Evolutionary conservation across 2,329 filamentous ascomycete species (phyloP).

Genomic region (Aspergillus sp.): DNA sequence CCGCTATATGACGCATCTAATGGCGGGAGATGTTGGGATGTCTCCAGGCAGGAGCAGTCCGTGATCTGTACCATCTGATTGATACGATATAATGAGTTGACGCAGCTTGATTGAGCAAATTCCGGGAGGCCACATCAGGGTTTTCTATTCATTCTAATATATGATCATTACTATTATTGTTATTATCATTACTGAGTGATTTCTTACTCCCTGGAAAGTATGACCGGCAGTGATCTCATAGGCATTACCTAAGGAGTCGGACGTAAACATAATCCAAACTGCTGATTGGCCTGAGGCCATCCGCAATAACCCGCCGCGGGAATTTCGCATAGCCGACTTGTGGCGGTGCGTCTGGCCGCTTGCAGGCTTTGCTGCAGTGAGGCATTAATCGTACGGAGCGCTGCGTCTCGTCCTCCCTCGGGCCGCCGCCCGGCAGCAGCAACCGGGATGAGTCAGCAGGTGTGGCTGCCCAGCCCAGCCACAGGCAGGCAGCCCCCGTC

Average conservation of each 20-base stretch:
- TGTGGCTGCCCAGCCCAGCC: conserved; percentile 17
- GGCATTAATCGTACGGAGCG: not conserved
- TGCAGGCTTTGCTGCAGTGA: not conserved
- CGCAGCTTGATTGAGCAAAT: not conserved
- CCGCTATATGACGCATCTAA: too few relatives aligned
- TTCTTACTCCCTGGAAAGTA: too few relatives aligned
- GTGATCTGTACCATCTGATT: not conserved
- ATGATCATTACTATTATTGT: not conserved
- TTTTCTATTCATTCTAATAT: not conserved
- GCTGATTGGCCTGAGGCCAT: conserved; percentile 10
- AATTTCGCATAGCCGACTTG: conserved; percentile 23
- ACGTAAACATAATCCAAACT: not conserved
- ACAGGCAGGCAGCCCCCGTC: conserved; percentile 18
- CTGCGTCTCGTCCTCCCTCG: not conserved
- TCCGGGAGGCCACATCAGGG: not conserved
- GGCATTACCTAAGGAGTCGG: not conserved
- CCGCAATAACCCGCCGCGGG: conserved; percentile 21
- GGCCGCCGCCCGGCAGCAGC: not conserved
- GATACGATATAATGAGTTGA: not conserved
- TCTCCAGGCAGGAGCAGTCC: not conserved
- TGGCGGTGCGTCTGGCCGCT: conserved; percentile 18
- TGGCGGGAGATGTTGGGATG: too few relatives aligned
- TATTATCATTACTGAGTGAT: too few relatives aligned
- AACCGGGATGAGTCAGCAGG: conserved; percentile 14
- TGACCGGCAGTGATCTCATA: not conserved